Conservation (phyloP, 2,329 filamentous ascomycete species). For the Thermothelomyces thermophilus region DNA sequence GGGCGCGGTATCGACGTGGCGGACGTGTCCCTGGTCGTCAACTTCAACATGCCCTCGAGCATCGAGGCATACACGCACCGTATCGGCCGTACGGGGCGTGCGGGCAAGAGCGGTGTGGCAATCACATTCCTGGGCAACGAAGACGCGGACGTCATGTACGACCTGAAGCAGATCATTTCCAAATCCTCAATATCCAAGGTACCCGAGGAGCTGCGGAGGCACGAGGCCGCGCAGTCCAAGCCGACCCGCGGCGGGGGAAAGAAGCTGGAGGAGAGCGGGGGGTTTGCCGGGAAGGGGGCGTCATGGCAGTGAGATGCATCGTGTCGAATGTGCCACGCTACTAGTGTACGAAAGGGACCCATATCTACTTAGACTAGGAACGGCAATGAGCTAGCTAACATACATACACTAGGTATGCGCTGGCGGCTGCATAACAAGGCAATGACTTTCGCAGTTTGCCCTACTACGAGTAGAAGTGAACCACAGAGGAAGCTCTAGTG, state of each 20-base stretch:
- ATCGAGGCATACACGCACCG: constrained; percentile 97
- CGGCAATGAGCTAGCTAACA: too few relatives aligned
- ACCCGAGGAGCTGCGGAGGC: constrained; percentile 82
- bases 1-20: constrained; percentile 96
- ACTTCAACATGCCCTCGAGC: constrained; percentile 95
- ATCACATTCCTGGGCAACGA: constrained; percentile 93
- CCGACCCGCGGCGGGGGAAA: constrained; percentile 27
- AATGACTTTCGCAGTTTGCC: too few relatives aligned
- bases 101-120: constrained; percentile 90
- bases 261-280: constrained; percentile 26
- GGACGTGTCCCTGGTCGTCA: constrained; percentile 88
- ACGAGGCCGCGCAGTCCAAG: constrained; percentile 38
- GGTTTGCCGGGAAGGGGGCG: constrained; percentile 26
- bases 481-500: too few relatives aligned
- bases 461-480: too few relatives aligned
- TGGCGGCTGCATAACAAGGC: too few relatives aligned
- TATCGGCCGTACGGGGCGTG: constrained; percentile 93
- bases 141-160: constrained; percentile 85
- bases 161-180: constrained; percentile 89
- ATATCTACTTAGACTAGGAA: too few relatives aligned
- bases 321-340: too few relatives aligned
- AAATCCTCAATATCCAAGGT: constrained; percentile 86
- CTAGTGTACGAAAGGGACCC: too few relatives aligned
- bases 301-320: constrained; percentile 16
- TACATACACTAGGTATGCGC: too few relatives aligned